Evolutionary conservation across 257 asterid species (phyloP), one percentile per base, ranked within the genome.

Genomic region (Ilex aquifolium): DNA sequence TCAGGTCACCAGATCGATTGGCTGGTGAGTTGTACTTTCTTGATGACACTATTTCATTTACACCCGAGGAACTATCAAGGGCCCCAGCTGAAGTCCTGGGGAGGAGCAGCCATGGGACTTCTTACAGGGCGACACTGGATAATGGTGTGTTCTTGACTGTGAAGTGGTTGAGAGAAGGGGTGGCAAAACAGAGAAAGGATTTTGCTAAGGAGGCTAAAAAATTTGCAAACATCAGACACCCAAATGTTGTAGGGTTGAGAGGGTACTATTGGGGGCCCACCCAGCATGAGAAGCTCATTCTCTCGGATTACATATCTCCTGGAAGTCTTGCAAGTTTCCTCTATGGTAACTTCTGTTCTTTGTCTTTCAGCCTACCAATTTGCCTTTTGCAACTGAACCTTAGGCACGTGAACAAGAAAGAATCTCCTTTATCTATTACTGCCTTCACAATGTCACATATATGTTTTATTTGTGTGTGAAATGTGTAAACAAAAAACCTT

Each of bases 191-290:
- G 79, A 87, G 96, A 65, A 92, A 89, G 72, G 99, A 92, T 50
- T 92, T 92, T 60, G 91, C 99, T 16, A 92, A 92, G 70, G 99
- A 87, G 81, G 99, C 99, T 59, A 92, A 87, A 82, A 92, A 89
- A 63, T 92, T 92, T 65, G 82, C 99, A 14, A 92, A 89, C 65
- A 85, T 92, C 48, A 72, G 96, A 62, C 99, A 92, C 59, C 99
- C 99, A 7, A 92, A 92, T 53, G 99, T 92, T 66, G 99, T 89
- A 15, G 96, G 97, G 51, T 76, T 92, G 74, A 89, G 99, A 80
- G 97, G 97, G 21, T 92, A 92, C 75, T 92, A 92, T 64, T 92
- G 99, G 99, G 99, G 99, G 1, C 95, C 99, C 36, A 92, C 97
- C 10, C 99, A 92, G 61, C 99, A 92, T 7, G 97, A 92, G 83